Base-by-base conservation (phyloP, 163 green algal genomes). In the Botryococcus braunii region DNA sequence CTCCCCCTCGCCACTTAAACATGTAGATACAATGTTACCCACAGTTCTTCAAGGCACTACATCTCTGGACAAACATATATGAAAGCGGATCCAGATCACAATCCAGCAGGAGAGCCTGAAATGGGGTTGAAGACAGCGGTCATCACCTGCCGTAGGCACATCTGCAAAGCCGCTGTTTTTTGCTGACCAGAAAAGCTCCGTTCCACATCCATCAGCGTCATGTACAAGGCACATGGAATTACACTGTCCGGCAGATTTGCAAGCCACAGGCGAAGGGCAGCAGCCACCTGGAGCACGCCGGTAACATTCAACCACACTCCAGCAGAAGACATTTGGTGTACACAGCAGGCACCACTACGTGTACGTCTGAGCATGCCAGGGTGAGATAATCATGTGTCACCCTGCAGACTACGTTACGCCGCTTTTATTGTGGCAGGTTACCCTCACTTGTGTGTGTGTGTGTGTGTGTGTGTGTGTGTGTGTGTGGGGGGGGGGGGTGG, bases 221-320 rank as follows among this genome's bases (percentile, higher is more conserved):
- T 36, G 31, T 41, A 60, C 37, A 74, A 29, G 11, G 58, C 7
- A 23, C 13, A 21, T 35, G 36, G 3, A 1, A 74, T 50, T 23
- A 74, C 6, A 5, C 60, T 60, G 29, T 74, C 68, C 5, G 59
- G 68, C 1, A 74, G 36, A 23, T 48, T 58, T 5, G n/a, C 27
- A 7, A 74, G 47, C 68, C 68, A 74, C 3, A 40, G 43, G 39
- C 57, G 58, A 1, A 74, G 36, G 34, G 65, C 25, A 13, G 60
- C 60, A 39, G 68, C 68, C 36, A 74, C 31, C 68, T 74, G 60
- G 48, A 32, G 5, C n/a, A n/a, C n/a, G n/a, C n/a, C n/a, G n/a
- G n/a, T n/a, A n/a, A n/a, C n/a, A n/a, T n/a, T n/a, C n/a, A n/a
- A n/a, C n/a, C n/a, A n/a, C n/a, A n/a, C n/a, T n/a, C n/a, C n/a